Conservation (phyloP, 345 rosid genomes). For the Ailanthus altissimus region DNA sequence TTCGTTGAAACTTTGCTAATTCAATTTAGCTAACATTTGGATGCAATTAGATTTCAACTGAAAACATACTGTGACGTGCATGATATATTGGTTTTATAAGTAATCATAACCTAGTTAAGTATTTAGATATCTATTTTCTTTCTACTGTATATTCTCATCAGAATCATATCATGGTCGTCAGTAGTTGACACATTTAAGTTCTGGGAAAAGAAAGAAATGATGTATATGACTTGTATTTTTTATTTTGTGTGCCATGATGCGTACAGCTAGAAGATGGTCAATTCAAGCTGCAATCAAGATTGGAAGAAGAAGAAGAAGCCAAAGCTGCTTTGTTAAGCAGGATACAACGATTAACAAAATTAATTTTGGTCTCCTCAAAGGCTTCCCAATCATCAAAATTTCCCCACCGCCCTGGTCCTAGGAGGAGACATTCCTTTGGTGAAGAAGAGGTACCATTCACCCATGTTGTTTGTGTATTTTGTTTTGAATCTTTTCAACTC, state of each 20-base stretch:
- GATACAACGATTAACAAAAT: constrained; percentile 89
- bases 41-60: no score
- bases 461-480: constrained; percentile 11
- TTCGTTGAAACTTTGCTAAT: no score
- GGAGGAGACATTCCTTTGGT: constrained; percentile 99
- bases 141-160: constrained; percentile 1
- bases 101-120: no score
- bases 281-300: constrained; percentile 86
- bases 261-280: constrained; percentile 97
- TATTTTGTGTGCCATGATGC: constrained; percentile 33
- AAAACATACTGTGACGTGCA: no score
- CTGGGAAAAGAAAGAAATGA: constrained; percentile 8
- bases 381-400: constrained; percentile 71
- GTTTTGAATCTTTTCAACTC: constrained; percentile 2
- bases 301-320: constrained; percentile 99
- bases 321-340: constrained; percentile 94
- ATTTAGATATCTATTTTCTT: not conserved
- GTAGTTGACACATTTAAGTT: not conserved
- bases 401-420: constrained; percentile 68
- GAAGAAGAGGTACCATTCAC: constrained; percentile 86
- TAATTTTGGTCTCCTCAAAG: constrained; percentile 94
- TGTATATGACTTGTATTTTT: constrained; percentile 23
- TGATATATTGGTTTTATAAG: no score
- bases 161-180: not conserved
- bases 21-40: no score